Percentiles rank a stretch among this genome's conserved stretches.
Conservation (phyloP, 2,329 filamentous ascomycete genomes). For the Colletotrichum sp. region DNA sequence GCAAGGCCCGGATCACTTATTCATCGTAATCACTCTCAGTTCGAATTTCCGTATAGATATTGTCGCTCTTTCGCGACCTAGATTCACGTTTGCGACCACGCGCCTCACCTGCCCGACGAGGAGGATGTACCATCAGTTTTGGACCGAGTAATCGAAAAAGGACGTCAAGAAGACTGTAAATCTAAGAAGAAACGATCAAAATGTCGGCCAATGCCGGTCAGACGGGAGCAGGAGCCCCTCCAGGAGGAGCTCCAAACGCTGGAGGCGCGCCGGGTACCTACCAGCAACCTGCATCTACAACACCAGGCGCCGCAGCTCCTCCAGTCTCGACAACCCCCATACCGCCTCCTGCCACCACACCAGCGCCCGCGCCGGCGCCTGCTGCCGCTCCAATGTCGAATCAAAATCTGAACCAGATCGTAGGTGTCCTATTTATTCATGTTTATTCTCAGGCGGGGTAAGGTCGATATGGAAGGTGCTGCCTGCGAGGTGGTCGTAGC, state of each 20-base stretch:
- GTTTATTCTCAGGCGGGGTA: background rate
- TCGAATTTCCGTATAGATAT: background rate
- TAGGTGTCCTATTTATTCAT: constrained; percentile 54
- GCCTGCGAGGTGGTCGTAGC: background rate
- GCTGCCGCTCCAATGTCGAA: constrained; percentile 66
- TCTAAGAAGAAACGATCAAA: background rate
- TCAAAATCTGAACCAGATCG: constrained; percentile 94
- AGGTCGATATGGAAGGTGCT: background rate
- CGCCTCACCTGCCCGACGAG: background rate
- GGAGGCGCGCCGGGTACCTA: constrained; percentile 5
- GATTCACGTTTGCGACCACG: background rate
- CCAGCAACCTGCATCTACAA: constrained; percentile 5
- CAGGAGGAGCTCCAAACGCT: background rate
- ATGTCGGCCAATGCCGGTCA: constrained; percentile 15
- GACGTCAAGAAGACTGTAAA: background rate
- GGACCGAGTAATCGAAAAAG: background rate
- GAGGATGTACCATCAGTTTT: background rate
- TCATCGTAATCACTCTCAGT: background rate
- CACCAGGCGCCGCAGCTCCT: constrained; percentile 23
- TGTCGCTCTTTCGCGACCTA: background rate
- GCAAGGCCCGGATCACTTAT: background rate
- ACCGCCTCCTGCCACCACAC: constrained; percentile 22
- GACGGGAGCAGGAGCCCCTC: constrained; percentile 2
- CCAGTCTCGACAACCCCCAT: constrained; percentile 27
- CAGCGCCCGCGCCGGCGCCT: constrained; percentile 24